Conservation (phyloP, 2,329 filamentous ascomycete genomes). For the Canariomyces notabilis region DNA sequence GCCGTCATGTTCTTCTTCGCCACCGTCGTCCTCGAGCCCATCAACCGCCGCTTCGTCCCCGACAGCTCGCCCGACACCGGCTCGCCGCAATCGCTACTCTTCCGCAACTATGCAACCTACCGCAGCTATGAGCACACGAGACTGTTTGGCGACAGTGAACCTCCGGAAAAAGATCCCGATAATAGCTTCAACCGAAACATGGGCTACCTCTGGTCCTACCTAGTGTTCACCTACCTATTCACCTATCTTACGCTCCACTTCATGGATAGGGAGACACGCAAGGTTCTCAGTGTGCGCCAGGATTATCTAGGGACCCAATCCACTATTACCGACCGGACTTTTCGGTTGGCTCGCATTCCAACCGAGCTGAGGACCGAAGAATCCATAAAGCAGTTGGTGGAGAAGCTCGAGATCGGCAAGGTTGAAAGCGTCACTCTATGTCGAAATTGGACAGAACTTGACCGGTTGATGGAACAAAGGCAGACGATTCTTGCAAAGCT, state of each 20-base stretch:
- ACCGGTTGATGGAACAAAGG: conserved; percentile 66
- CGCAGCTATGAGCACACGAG: neutral
- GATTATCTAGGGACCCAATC: conserved; percentile 89
- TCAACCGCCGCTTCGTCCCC: conserved; percentile 64
- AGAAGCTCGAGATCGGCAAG: conserved; percentile 80
- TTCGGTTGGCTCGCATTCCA: conserved; percentile 86
- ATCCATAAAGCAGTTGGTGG: conserved; percentile 79
- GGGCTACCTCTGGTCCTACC: conserved; percentile 82
- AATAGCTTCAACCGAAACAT: conserved; percentile 32
- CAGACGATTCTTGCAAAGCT: conserved; percentile 62
- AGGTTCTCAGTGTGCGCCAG: conserved; percentile 80
- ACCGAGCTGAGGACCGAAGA: conserved; percentile 71
- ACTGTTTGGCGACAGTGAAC: conserved; percentile 11
- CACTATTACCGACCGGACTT: conserved; percentile 92
- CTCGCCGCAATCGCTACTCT: conserved; percentile 10
- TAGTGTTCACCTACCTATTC: conserved; percentile 93
- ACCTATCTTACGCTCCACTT: conserved; percentile 76
- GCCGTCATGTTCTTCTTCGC: conserved; percentile 76
- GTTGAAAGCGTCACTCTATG: conserved; percentile 86
- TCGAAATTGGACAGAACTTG: conserved; percentile 78
- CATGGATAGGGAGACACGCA: conserved; percentile 75
- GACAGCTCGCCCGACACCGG: conserved; percentile 10
- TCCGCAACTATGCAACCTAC: conserved; percentile 12
- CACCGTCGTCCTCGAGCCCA: conserved; percentile 72
- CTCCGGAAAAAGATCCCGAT: conserved; percentile 24